These are phyloP conservation scores for Xerocomus spinulosus DNA, from an alignment of 768 basidiomycete species.

Conservation along the genomic window DNA sequence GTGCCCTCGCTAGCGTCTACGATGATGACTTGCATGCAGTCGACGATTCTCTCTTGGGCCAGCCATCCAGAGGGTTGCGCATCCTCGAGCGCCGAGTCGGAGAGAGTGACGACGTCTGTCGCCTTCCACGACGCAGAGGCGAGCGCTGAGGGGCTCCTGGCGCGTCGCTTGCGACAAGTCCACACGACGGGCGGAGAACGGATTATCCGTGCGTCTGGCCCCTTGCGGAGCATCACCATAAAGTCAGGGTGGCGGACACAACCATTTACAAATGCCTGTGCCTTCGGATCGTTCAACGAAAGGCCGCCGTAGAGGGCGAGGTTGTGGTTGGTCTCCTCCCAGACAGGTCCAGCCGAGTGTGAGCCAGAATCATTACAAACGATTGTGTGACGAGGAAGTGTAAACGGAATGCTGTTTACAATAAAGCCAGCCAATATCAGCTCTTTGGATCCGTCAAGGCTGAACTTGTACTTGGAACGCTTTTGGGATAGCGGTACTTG, in stretches of 20 bases:
- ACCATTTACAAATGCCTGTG: constrained; percentile 28
- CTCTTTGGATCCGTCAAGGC: constrained; percentile 22
- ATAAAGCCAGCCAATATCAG: constrained; percentile 32
- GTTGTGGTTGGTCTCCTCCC: constrained; percentile 30
- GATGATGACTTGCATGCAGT: constrained; percentile 31
- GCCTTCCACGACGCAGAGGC: constrained; percentile 21
- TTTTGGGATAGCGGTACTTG: constrained; percentile 13
- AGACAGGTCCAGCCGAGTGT: constrained; percentile 14
- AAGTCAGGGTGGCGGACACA: constrained; percentile 30
- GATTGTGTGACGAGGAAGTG: constrained; percentile 22
- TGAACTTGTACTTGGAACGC: constrained; percentile 19
- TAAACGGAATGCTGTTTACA: constrained; percentile 20
- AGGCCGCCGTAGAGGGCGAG: constrained; percentile 24
- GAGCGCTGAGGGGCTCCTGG: constrained; percentile 25
- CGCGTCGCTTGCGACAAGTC: constrained; percentile 27
- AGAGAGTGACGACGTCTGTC: constrained; percentile 11
- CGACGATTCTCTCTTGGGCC: constrained; percentile 10
- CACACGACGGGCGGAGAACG: constrained; percentile 23
- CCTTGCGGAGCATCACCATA: constrained; percentile 31
- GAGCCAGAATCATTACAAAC: constrained; percentile 11
- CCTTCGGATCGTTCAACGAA: constrained; percentile 26
- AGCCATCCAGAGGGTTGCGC: constrained; percentile 19
- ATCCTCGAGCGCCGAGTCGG: constrained; percentile 24
- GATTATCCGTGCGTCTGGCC: constrained; percentile 23
- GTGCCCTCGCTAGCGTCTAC: constrained; percentile 26